These are phyloP conservation scores for Panicum virgatum DNA, from an alignment of 202 grass and related monocot species.

Conservation along the genomic window DNA sequence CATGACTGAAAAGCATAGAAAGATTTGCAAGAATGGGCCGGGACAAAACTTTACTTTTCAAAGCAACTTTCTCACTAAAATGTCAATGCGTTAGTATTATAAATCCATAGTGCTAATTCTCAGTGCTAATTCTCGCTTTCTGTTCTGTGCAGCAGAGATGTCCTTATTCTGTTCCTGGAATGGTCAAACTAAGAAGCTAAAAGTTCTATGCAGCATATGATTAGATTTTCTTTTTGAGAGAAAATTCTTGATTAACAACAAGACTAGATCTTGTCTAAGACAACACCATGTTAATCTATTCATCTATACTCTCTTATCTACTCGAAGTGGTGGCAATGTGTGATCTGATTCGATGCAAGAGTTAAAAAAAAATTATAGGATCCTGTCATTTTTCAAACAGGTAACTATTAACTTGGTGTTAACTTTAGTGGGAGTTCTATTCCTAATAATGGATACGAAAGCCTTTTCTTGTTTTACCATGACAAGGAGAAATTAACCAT, in stretches of 20 bases:
- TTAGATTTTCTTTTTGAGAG: neutral
- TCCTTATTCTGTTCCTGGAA: neutral
- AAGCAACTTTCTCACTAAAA: constrained; percentile 17
- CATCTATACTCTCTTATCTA: constrained; percentile 8
- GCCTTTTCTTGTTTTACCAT: neutral
- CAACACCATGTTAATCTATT: neutral
- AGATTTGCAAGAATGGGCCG: constrained; percentile 33
- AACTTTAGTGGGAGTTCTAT: neutral
- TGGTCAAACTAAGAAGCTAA: constrained; percentile 13
- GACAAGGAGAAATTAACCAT: neutral
- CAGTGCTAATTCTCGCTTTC: neutral
- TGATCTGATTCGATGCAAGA: neutral
- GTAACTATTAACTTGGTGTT: neutral
- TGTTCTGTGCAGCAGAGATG: neutral
- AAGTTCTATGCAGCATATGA: neutral
- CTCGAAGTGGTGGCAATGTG: neutral
- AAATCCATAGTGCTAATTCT: neutral
- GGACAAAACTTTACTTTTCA: constrained; percentile 23
- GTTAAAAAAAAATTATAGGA: neutral
- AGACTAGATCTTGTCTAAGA: constrained; percentile 23
- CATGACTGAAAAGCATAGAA: neutral
- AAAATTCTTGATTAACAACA: neutral
- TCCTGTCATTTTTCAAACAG: neutral
- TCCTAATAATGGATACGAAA: neutral
- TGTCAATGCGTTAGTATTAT: constrained; percentile 24